These are phyloP conservation scores for Asterochloris erici DNA, from an alignment of 139 green algal species.

Conservation along the genomic window DNA sequence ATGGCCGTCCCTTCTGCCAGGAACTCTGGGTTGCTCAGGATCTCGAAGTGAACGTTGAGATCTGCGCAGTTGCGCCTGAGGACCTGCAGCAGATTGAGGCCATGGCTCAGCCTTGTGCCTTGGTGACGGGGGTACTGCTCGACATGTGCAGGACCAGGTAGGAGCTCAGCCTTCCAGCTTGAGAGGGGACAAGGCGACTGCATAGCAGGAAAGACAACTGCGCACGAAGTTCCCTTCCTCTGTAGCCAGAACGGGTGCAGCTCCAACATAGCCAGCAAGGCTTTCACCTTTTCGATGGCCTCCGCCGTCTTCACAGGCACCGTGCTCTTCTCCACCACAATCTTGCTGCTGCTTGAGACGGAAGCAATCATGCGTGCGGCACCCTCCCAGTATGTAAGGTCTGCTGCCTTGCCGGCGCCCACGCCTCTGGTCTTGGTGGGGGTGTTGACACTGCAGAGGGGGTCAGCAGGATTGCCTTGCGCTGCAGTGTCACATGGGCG, in stretches of 20 bases:
- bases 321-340: slow-evolving; percentile 99
- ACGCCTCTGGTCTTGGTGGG: slow-evolving; percentile 97
- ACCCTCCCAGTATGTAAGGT: slow-evolving; percentile 99
- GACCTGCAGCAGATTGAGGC: slow-evolving; percentile 45
- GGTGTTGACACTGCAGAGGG: slow-evolving; percentile 87
- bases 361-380: slow-evolving; percentile 92
- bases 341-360: slow-evolving; percentile 84
- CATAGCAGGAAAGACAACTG: not conserved
- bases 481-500: too few relatives aligned
- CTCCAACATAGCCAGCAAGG: not conserved
- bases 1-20: slow-evolving; percentile 90
- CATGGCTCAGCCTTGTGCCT: not conserved
- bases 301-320: slow-evolving; percentile 99
- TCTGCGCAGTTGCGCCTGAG: slow-evolving; percentile 75
- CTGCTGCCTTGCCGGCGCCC: slow-evolving; percentile 93
- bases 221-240: not conserved
- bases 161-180: not conserved
- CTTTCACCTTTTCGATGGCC: slow-evolving; percentile 89
- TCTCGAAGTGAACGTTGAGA: slow-evolving; percentile 84
- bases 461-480: not conserved
- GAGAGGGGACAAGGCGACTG: not conserved
- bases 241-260: not conserved
- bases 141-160: not conserved
- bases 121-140: not conserved
- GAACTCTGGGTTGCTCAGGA: slow-evolving; percentile 92